Percentiles rank a stretch among this genome's conserved stretches.
These are phyloP conservation scores for Metarhizium robertsii DNA, from an alignment of 2,329 filamentous ascomycete genomes.

Conservation along the genomic window DNA sequence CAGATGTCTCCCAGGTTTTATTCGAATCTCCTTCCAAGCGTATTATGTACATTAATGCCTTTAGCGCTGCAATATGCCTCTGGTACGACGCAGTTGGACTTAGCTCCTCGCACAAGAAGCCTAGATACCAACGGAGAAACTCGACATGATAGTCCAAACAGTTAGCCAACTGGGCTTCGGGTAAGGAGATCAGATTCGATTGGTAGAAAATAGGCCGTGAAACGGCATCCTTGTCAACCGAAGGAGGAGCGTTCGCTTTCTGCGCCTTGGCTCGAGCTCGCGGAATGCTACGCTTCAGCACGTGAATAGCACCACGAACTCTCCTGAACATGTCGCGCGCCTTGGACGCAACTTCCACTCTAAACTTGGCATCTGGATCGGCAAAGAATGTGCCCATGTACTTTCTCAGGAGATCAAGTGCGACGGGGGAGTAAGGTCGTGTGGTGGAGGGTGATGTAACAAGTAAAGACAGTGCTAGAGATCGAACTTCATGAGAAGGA, in stretches of 20 bases:
- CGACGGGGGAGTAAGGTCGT: conserved; percentile 55
- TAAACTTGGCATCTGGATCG: conserved; percentile 77
- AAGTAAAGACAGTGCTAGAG: conserved; percentile 74
- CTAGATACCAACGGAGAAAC: conserved; percentile 68
- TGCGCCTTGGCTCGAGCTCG: conserved; percentile 24
- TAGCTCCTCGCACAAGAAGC: conserved; percentile 65
- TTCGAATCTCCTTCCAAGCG: conserved; percentile 55
- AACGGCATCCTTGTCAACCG: conserved; percentile 3
- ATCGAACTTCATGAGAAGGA: conserved; percentile 56
- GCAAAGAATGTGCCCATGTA: conserved; percentile 66
- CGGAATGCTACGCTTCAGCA: conserved; percentile 37
- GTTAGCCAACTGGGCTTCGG: conserved; percentile 25
- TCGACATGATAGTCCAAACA: conserved; percentile 41
- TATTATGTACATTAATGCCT: conserved; percentile 57
- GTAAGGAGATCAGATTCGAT: conserved; percentile 29
- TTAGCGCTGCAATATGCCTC: conserved; percentile 73
- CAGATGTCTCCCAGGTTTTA: conserved; percentile 27
- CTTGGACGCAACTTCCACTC: conserved; percentile 69
- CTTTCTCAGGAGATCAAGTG: conserved; percentile 52
- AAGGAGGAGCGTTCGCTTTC: conserved; percentile 18
- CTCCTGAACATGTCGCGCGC: conserved; percentile 70
- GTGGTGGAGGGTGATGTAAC: conserved; percentile 68
- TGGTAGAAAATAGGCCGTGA: conserved; percentile 25
- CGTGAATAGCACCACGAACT: conserved; percentile 56
- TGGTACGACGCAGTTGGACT: conserved; percentile 81